Percentiles rank a stretch among this genome's conserved stretches.
These are phyloP conservation scores for Ganoderma multipileum DNA, from an alignment of 1,284 basidiomycete genomes.

Conservation along the genomic window DNA sequence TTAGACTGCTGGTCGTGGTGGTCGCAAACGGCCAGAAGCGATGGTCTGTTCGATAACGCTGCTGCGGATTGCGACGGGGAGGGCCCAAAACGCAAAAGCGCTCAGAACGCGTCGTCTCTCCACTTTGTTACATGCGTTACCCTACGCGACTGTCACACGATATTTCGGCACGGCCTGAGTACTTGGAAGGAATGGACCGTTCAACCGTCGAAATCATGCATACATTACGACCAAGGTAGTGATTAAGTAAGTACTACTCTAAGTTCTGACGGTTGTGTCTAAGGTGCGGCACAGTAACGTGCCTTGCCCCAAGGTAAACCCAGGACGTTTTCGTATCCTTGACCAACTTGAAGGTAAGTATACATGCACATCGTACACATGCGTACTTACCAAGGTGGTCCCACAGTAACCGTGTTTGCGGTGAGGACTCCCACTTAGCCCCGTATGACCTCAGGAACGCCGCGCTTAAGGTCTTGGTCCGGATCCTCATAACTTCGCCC, in stretches of 20 bases:
- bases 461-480: conserved; percentile 4
- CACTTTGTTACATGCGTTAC: conserved; percentile 9
- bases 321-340: not conserved
- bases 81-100: not conserved
- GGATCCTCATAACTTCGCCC: conserved; percentile 9
- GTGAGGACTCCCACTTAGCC: not conserved
- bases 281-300: not conserved
- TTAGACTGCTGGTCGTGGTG: not conserved
- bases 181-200: too few species aligned
- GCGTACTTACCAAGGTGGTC: not conserved
- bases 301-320: not conserved
- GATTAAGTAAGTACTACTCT: not conserved
- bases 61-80: not conserved
- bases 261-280: not conserved
- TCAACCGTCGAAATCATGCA: not conserved
- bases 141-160: conserved; percentile 20
- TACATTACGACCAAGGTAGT: not conserved
- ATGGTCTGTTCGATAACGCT: not conserved
- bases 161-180: not conserved
- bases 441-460: conserved; percentile 1
- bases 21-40: not conserved
- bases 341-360: not conserved
- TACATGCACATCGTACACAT: not conserved
- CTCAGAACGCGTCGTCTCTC: conserved; percentile 9
- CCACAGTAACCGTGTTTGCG: not conserved